phyloP scores from a whole-genome alignment of 495 filamentous ascomycete species.

The Parathielavia hyrcaniae region DNA sequence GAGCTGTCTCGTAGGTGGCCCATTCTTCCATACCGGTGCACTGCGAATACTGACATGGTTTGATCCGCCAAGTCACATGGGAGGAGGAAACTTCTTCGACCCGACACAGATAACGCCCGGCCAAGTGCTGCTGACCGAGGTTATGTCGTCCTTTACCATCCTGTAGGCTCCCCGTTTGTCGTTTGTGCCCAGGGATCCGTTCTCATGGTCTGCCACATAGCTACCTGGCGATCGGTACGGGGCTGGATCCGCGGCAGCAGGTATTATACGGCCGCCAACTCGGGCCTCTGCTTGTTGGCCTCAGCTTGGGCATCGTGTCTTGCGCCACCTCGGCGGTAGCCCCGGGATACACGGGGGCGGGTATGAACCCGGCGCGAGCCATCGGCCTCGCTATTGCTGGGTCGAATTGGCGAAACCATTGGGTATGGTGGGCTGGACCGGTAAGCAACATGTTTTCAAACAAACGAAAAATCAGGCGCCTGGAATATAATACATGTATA shows the following conservation, averaged over 20 bases:
- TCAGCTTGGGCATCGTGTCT: conserved; percentile 41
- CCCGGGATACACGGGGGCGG: conserved; percentile 43
- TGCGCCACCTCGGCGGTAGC: conserved; percentile 43
- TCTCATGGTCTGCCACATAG: conserved; percentile 1
- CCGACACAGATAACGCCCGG: conserved; percentile 19
- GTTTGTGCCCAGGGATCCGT: neutral
- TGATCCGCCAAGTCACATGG: conserved; percentile 12
- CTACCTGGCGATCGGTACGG: conserved; percentile 47
- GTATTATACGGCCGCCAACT: conserved; percentile 47
- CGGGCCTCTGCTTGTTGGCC: conserved; percentile 49
- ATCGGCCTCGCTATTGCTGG: conserved; percentile 29
- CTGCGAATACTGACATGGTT: neutral
- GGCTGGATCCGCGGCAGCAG: conserved; percentile 51
- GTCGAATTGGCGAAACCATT: conserved; percentile 30
- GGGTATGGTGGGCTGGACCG: conserved; percentile 36
- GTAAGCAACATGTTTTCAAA: conserved; percentile 9
- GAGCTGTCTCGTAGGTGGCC: conserved; percentile 19
- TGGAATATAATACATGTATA: neutral
- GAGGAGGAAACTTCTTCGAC: conserved; percentile 35
- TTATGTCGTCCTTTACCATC: conserved; percentile 38
- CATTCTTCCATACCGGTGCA: neutral
- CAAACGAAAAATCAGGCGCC: too few species aligned
- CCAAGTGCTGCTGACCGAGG: conserved; percentile 43
- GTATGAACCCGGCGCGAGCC: conserved; percentile 31
- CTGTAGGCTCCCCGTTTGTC: conserved; percentile 23